These are phyloP conservation scores for Dryas drummondii DNA, from an alignment of 306 rosid species.

Conservation along the genomic window DNA sequence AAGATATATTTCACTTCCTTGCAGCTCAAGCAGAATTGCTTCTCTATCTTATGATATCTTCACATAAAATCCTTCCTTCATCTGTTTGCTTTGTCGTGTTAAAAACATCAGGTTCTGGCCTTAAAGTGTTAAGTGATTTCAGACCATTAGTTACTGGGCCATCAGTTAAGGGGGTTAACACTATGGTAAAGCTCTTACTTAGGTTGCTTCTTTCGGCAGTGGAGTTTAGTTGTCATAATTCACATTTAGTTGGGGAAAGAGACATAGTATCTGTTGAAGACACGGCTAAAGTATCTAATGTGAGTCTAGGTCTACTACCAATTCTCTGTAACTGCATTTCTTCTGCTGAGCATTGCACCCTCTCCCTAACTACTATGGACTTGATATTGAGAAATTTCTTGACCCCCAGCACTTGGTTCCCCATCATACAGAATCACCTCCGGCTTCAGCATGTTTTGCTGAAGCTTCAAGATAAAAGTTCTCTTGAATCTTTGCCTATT, in stretches of 20 bases:
- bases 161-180: conserved; percentile 45
- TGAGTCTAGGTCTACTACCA: conserved; percentile 70
- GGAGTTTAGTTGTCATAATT: conserved; percentile 46
- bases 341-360: conserved; percentile 62
- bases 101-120: conserved; percentile 66
- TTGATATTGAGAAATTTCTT: conserved; percentile 65
- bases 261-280: conserved; percentile 47
- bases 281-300: conserved; percentile 60
- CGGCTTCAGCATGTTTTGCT: conserved; percentile 60
- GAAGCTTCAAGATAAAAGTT: conserved; percentile 69
- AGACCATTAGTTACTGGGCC: conserved; percentile 44
- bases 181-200: conserved; percentile 55
- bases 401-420: conserved; percentile 79
- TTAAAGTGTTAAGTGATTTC: conserved; percentile 60
- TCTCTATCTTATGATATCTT: conserved; percentile 56
- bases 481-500: conserved; percentile 47
- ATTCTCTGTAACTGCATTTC: conserved; percentile 67
- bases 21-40: conserved; percentile 68
- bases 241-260: conserved; percentile 36
- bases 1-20: conserved; percentile 61
- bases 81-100: conserved; percentile 50
- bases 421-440: conserved; percentile 69
- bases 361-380: conserved; percentile 66
- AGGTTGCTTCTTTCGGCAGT: conserved; percentile 67
- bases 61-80: conserved; percentile 43